Conservation (phyloP, 345 rosid species). For the Corchorus capsularis region DNA sequence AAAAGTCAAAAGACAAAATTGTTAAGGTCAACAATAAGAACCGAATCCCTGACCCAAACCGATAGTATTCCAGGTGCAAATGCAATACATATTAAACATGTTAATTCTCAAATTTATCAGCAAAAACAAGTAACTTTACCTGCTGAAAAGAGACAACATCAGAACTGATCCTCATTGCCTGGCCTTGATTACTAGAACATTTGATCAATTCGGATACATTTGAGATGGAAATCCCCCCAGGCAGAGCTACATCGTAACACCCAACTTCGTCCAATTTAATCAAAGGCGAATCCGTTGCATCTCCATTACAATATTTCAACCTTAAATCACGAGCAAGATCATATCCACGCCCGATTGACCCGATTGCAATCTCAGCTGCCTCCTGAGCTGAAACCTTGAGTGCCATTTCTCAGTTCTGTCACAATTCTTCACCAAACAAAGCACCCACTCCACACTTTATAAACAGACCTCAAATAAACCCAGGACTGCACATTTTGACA, state of each 20-base stretch:
- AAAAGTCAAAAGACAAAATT: background rate
- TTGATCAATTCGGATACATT: slow-evolving; percentile 81
- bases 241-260: slow-evolving; percentile 64
- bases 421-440: slow-evolving; percentile 26
- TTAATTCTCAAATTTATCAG: background rate
- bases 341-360: slow-evolving; percentile 83
- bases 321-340: slow-evolving; percentile 77
- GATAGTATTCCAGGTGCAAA: background rate
- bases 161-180: slow-evolving; percentile 57
- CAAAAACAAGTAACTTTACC: slow-evolving; percentile 34
- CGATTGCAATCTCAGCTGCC: slow-evolving; percentile 91
- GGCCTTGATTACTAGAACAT: slow-evolving; percentile 62
- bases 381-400: slow-evolving; percentile 62
- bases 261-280: slow-evolving; percentile 70
- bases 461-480: background rate
- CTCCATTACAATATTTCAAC: slow-evolving; percentile 77
- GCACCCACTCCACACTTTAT: background rate
- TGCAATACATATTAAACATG: background rate
- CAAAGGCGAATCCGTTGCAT: slow-evolving; percentile 44
- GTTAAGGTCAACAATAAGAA: slow-evolving; percentile 4
- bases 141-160: slow-evolving; percentile 71
- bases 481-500: background rate
- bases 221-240: slow-evolving; percentile 75
- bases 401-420: slow-evolving; percentile 60
- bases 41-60: background rate